Evolutionary conservation across 192 early-diverging fungal genomes (phyloP).

Genomic region (Coemansia asiatica): DNA sequence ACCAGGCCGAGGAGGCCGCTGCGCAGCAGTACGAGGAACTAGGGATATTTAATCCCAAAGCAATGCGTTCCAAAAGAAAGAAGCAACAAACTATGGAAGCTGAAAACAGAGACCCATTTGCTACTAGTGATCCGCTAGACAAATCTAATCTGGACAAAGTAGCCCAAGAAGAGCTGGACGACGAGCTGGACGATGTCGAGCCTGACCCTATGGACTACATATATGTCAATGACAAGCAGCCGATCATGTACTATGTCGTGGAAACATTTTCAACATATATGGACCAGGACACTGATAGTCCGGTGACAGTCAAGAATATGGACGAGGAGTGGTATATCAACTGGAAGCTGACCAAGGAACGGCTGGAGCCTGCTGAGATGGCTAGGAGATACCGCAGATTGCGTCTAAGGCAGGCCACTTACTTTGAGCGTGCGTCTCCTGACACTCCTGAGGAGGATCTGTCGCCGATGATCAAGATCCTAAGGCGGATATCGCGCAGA

Average conservation of each 20-base stretch:
- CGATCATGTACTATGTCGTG: conserved; percentile 46
- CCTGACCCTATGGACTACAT: conserved; percentile 43
- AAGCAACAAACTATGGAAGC: background rate
- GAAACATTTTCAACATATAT: conserved; percentile 51
- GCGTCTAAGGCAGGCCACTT: conserved; percentile 42
- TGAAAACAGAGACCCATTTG: conserved; percentile 18
- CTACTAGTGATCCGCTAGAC: conserved; percentile 24
- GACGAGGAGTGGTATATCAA: conserved; percentile 43
- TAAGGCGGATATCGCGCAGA: conserved; percentile 39
- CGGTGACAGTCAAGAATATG: conserved; percentile 36
- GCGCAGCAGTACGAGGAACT: conserved; percentile 34
- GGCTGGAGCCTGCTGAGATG: conserved; percentile 5
- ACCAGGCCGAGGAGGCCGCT: conserved; percentile 31
- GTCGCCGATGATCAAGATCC: conserved; percentile 34
- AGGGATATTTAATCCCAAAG: conserved; percentile 8
- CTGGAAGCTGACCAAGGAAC: conserved; percentile 33
- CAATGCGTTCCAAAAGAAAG: conserved; percentile 1
- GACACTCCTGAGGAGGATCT: conserved; percentile 49
- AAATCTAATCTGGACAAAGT: background rate
- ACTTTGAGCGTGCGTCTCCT: conserved; percentile 47
- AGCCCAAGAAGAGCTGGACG: background rate
- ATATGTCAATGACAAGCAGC: conserved; percentile 34
- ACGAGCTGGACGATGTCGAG: conserved; percentile 15
- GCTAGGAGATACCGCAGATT: conserved; percentile 18
- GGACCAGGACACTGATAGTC: conserved; percentile 28